Conservation (phyloP, 2,329 filamentous ascomycete species). For the Bipolaris oryzae region DNA sequence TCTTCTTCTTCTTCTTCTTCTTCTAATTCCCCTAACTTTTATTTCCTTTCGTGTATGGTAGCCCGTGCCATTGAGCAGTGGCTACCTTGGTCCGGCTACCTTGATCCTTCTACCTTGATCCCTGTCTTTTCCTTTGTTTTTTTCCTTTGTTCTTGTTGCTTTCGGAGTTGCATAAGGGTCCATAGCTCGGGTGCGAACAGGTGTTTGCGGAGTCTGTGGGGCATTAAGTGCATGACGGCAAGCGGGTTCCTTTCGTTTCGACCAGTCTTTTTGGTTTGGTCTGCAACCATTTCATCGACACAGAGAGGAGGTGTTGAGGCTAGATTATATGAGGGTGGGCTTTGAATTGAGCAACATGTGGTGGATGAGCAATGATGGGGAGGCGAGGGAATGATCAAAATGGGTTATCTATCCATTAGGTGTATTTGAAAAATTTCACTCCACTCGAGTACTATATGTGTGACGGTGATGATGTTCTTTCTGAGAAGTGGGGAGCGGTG, state of each 20-base stretch:
- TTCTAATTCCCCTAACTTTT: conserved; percentile 5
- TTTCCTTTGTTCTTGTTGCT: conserved; percentile 12
- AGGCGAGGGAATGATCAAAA: not conserved
- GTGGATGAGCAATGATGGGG: conserved; percentile 1
- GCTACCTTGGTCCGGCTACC: not conserved
- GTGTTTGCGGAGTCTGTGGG: conserved; percentile 7
- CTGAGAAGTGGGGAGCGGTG: not conserved
- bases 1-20: no score
- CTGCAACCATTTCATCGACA: not conserved
- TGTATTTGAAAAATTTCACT: conserved; percentile 1
- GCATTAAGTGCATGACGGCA: conserved; percentile 11
- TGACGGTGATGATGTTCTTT: not conserved
- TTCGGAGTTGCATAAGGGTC: conserved; percentile 22
- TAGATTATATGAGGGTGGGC: not conserved
- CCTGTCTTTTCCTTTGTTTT: conserved; percentile 3
- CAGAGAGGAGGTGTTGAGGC: not conserved
- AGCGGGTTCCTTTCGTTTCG: conserved; percentile 4
- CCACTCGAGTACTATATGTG: not conserved
- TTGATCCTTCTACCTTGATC: no score
- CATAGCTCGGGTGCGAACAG: conserved; percentile 10
- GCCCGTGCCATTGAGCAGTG: not conserved
- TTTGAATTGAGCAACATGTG: conserved; percentile 1
- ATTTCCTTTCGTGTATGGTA: conserved; percentile 1
- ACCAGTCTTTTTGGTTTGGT: not conserved
- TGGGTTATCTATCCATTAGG: not conserved